Evolutionary conservation across 2,329 filamentous ascomycete genomes (phyloP).

Genomic region (Botrytis byssoidea): DNA sequence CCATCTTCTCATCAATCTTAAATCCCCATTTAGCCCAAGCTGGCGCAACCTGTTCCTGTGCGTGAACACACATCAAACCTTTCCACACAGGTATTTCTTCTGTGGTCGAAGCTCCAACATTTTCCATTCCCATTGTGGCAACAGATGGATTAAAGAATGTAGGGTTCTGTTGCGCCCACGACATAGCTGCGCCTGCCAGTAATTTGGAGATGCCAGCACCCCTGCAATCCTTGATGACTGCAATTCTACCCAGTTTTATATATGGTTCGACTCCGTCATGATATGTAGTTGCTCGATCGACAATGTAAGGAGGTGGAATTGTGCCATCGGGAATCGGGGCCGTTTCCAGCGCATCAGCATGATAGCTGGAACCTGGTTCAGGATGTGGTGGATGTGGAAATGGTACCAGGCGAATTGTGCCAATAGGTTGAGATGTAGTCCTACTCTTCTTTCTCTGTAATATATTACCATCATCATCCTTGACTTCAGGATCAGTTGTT

Average conservation of each 20-base stretch:
- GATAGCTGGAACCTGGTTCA: constrained; percentile 42
- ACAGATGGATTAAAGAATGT: constrained; percentile 50
- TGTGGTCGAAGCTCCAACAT: constrained; percentile 42
- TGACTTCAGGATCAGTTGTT: constrained; percentile 45
- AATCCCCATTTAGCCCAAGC: constrained; percentile 76
- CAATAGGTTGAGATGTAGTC: constrained; percentile 39
- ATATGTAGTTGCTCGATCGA: constrained; percentile 45
- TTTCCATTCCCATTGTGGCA: constrained; percentile 46
- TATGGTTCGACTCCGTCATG: constrained; percentile 70
- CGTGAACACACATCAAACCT: constrained; percentile 77
- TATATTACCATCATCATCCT: constrained; percentile 46
- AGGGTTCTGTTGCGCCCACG: constrained; percentile 64
- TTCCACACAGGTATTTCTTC: constrained; percentile 59
- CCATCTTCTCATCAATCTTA: constrained; percentile 67
- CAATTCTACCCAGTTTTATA: constrained; percentile 77
- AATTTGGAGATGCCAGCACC: constrained; percentile 61
- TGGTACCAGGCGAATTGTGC: constrained; percentile 57
- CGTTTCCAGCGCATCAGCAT: constrained; percentile 29
- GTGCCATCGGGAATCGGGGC: constrained; percentile 1
- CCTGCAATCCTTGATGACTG: constrained; percentile 55
- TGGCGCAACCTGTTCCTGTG: constrained; percentile 63
- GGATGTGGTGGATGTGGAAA: constrained; percentile 56
- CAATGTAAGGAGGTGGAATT: constrained; percentile 27
- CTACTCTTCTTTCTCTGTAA: constrained; percentile 45
- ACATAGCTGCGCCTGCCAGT: constrained; percentile 64